These are phyloP conservation scores for Cantharellus cinnabarinus DNA, from an alignment of 768 basidiomycete genomes.

Conservation along the genomic window DNA sequence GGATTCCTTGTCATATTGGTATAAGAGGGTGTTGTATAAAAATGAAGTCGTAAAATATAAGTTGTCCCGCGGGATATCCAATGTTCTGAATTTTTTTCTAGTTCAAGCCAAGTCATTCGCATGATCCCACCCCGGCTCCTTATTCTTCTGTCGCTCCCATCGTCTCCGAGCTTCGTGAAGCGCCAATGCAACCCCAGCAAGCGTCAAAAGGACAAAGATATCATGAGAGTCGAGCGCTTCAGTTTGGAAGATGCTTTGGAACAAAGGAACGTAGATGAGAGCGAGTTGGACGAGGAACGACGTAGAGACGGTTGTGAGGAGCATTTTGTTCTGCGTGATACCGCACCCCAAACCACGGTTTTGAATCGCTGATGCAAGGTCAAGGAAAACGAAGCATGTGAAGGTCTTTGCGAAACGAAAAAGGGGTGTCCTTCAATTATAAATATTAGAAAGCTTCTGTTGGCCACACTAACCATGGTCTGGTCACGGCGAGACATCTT, in stretches of 20 bases:
- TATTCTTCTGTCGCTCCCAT: slow-evolving; percentile 41
- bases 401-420: slow-evolving; percentile 48
- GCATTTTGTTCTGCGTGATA: slow-evolving; percentile 70
- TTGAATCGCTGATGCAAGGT: slow-evolving; percentile 85
- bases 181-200: slow-evolving; percentile 43
- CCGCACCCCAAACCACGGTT: slow-evolving; percentile 81
- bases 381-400: slow-evolving; percentile 90
- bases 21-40: no score
- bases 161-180: slow-evolving; percentile 62
- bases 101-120: slow-evolving; percentile 41
- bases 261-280: slow-evolving; percentile 73
- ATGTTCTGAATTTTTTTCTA: neutral
- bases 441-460: neutral
- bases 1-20: no score
- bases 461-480: slow-evolving; percentile 56
- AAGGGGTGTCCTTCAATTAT: neutral
- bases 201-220: slow-evolving; percentile 41
- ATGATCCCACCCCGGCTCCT: neutral
- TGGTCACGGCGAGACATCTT: slow-evolving; percentile 73
- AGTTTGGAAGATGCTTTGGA: slow-evolving; percentile 90
- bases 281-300: slow-evolving; percentile 72
- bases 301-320: slow-evolving; percentile 67
- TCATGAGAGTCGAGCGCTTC: slow-evolving; percentile 53
- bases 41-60: no score
- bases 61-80: no score